Evolutionary conservation across 768 basidiomycete genomes (phyloP).

Genomic region (Serendipita indica): DNA sequence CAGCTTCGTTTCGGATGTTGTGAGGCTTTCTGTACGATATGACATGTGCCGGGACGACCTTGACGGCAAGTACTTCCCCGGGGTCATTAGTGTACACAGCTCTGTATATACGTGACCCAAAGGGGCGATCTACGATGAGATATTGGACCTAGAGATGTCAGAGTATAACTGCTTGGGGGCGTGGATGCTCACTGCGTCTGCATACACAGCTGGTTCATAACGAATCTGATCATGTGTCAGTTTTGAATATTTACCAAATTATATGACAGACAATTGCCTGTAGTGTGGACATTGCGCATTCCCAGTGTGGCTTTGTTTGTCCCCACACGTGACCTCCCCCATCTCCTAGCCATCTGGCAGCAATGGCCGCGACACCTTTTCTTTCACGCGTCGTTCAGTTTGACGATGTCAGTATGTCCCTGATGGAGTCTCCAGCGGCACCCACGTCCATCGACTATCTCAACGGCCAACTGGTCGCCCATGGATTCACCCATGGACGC

Average conservation of each 20-base stretch:
- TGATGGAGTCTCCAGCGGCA: not conserved
- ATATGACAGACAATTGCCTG: no score
- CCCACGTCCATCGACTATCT: constrained; percentile 31
- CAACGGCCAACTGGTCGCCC: constrained; percentile 68
- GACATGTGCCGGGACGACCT: not conserved
- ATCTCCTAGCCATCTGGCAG: not conserved
- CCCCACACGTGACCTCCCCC: no score
- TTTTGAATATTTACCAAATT: no score
- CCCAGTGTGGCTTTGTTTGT: no score
- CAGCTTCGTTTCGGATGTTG: not conserved
- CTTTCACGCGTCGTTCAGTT: not conserved
- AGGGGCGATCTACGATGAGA: not conserved
- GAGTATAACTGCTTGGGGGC: no score
- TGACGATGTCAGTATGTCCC: not conserved
- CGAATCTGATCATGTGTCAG: no score
- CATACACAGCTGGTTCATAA: no score
- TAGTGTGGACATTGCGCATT: no score
- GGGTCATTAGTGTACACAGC: not conserved
- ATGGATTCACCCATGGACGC: constrained; percentile 52
- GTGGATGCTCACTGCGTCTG: no score
- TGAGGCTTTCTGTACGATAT: not conserved
- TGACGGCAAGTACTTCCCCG: not conserved
- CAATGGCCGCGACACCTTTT: constrained; percentile 6
- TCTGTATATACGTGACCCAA: not conserved
- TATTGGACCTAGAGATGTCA: not conserved